Evolutionary conservation across 2,329 filamentous ascomycete species (phyloP).

Genomic region (Penicillium hesseltinei): DNA sequence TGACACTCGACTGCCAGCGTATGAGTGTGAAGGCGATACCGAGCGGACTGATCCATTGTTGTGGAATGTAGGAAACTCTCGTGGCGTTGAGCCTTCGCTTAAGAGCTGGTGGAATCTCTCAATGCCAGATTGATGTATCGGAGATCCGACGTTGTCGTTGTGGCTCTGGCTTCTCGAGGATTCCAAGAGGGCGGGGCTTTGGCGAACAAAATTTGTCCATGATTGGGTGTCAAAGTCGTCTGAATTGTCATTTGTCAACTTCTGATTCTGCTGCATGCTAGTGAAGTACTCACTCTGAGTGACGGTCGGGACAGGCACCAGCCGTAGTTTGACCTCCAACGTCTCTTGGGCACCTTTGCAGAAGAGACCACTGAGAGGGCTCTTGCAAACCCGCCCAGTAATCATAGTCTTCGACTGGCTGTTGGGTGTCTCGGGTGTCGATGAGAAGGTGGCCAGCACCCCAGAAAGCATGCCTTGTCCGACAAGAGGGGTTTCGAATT

Average conservation of each 20-base stretch:
- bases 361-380: constrained; percentile 75
- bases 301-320: constrained; percentile 71
- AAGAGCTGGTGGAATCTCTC: constrained; percentile 47
- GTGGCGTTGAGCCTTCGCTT: constrained; percentile 45
- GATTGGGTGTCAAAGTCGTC: constrained; percentile 67
- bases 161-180: constrained; percentile 23
- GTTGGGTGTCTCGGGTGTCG: constrained; percentile 51
- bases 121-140: constrained; percentile 44
- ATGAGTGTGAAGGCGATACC: constrained; percentile 41
- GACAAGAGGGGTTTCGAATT: constrained; percentile 87
- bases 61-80: constrained; percentile 37
- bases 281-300: constrained; percentile 60
- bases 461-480: constrained; percentile 94
- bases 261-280: constrained; percentile 61
- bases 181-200: constrained; percentile 56
- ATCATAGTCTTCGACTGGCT: constrained; percentile 64
- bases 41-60: constrained; percentile 33
- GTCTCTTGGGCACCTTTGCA: constrained; percentile 78
- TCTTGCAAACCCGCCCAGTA: constrained; percentile 86
- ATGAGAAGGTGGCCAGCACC: constrained; percentile 64
- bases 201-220: constrained; percentile 75
- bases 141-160: constrained; percentile 30
- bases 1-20: constrained; percentile 38
- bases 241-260: constrained; percentile 57
- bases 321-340: constrained; percentile 84